Evolutionary conservation across 345 rosid species (phyloP), one percentile per base, ranked within the genome.

Genomic region (Rubroshorea leprosula): DNA sequence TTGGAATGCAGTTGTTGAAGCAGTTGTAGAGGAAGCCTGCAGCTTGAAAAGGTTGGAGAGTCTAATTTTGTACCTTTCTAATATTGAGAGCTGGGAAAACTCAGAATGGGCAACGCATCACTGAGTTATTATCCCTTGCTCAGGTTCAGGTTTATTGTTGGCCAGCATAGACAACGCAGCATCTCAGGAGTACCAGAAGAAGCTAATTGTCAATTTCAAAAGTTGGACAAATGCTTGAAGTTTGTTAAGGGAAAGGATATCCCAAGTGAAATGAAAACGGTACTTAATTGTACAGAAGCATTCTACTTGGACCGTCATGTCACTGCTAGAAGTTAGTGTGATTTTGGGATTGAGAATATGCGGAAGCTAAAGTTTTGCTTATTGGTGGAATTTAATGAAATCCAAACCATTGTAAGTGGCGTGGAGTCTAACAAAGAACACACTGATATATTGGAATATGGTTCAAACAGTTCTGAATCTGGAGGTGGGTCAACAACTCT

Each of bases 301-400:
- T 62, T 72, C 19, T 63, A 44, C 60, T 24, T 72, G 44, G 72
- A 72, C 9, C 51, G 69, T 6, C 65, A 67, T 15, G 12, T 24
- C 3, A 58, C 55, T 58, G 49, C 29, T 0, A 49, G 19, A 15
- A 62, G 15, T 35, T 50, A 67, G 2, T 63, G 59, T 5, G 60
- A 60, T 18, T 61, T 72, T 46, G 70, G 67, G n/a, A 17, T 31
- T 1, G 23, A 18, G 0, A 59, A n/a, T 29, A 55, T 68, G 69
- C 39, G 23, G 23, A 46, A 68, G 21, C 54, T 68, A 21, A 55
- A 55, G 8, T 64, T 51, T 16, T 68, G 77, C 8, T 22, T 72
- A 26, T 18, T 64, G 0, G 77, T 57, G 2, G 64, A 72, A 38
- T 72, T 73, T 49, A 50, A 60, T 17, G 49, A 60, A 55, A 2